Conservation (phyloP, 495 filamentous ascomycete species). For the Rhizodiscina lignyota region DNA sequence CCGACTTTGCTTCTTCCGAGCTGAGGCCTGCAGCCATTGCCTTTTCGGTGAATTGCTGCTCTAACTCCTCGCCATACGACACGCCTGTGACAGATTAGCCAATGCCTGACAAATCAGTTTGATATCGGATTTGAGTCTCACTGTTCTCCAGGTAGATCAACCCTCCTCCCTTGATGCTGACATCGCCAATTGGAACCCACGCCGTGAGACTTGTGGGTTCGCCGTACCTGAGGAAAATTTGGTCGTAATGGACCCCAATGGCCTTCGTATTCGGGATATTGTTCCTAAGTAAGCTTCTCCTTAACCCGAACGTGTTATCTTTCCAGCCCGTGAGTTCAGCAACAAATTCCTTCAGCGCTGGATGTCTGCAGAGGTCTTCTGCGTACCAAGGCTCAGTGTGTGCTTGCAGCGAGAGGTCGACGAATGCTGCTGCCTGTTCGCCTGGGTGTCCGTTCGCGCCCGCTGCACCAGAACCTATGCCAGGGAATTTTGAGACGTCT, state of each 20-base stretch:
- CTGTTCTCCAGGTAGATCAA: slow-evolving; percentile 42
- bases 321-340: no score
- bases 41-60: slow-evolving; percentile 12
- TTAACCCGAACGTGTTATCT: no score
- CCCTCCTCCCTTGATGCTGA: no score
- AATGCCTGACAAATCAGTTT: no score
- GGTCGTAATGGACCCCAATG: no score
- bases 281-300: no score
- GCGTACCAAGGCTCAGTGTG: slow-evolving; percentile 41
- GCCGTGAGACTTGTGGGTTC: no score
- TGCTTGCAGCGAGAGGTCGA: slow-evolving; percentile 37
- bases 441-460: slow-evolving; percentile 33
- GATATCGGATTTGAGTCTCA: no score
- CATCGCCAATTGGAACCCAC: no score
- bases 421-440: slow-evolving; percentile 28
- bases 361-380: slow-evolving; percentile 38
- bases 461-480: slow-evolving; percentile 36
- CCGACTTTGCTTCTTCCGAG: slow-evolving; percentile 13
- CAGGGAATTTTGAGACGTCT: slow-evolving; percentile 31
- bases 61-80: slow-evolving; percentile 13
- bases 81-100: no score
- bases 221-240: no score
- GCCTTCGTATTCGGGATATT: no score
- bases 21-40: slow-evolving; percentile 10
- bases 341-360: slow-evolving; percentile 29